These are phyloP conservation scores for Phytophthora vignae DNA, from an alignment of 352 stramenopile species.

Conservation along the genomic window DNA sequence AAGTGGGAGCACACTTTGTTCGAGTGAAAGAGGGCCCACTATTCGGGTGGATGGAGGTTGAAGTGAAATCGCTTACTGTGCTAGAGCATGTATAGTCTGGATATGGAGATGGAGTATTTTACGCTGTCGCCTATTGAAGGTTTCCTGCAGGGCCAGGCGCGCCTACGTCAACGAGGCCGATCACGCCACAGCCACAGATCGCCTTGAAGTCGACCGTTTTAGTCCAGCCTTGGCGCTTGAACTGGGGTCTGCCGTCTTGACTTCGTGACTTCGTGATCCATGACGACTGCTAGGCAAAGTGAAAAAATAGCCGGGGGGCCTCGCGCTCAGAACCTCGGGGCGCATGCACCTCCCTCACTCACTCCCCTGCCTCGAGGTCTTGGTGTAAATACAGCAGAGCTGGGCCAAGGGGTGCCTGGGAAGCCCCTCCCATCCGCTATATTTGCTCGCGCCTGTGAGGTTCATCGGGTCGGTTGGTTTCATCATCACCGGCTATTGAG, in stretches of 20 bases:
- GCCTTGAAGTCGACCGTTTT: background rate
- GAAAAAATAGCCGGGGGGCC: background rate
- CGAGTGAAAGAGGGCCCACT: conserved; percentile 3
- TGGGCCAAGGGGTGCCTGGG: background rate
- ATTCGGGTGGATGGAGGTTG: conserved; percentile 4
- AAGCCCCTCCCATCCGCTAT: conserved; percentile 7
- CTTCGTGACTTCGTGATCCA: background rate
- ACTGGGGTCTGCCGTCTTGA: background rate
- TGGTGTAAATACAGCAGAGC: conserved; percentile 1
- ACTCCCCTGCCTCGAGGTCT: background rate
- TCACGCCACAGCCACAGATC: too few species aligned
- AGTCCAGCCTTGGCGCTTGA: background rate
- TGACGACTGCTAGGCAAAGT: background rate
- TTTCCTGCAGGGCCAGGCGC: too few species aligned
- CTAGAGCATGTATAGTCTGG: too few species aligned
- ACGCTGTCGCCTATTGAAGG: too few species aligned
- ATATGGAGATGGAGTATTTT: too few species aligned
- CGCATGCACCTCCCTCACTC: background rate
- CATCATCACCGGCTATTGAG: conserved; percentile 21
- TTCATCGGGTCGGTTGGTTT: conserved; percentile 25
- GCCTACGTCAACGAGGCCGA: too few species aligned
- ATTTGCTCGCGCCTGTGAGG: conserved; percentile 13
- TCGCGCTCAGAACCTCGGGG: conserved; percentile 7
- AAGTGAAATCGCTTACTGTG: background rate
- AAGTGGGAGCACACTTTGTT: background rate